Evolutionary conservation across 179 eudicot genomes (phyloP), one percentile per base, ranked within the genome.

Genomic region (Corrigiola litoralis): DNA sequence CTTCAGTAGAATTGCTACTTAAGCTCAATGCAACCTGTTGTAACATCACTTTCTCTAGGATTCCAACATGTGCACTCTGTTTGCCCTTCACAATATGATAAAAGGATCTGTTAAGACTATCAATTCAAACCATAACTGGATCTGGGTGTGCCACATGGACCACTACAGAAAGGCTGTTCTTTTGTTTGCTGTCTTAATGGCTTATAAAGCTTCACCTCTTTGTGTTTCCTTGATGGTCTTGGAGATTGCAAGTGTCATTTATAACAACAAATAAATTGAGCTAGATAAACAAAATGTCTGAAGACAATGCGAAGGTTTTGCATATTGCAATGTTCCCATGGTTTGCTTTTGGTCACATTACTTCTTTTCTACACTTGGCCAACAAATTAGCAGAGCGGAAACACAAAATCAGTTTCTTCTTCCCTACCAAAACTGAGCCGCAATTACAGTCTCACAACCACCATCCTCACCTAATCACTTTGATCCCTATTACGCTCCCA

Each of bases 301-400:
- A 45, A 13, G 37, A 55, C 50, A 52, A 45, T 66, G 53, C 6
- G 13, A 52, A 61, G 57, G 46, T 38, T 16, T 49, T 79, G 65
- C 75, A 79, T 33, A 65, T 79, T 69, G 80, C 73, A 17, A 79
- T 79, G 83, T 72, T 65, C 48, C 83, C 83, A 36, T 79, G 83
- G 78, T 79, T 72, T 63, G 83, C 80, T 21, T 51, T 76, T 3
- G 83, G 83, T 33, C 83, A 79, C 63, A 42, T 66, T 18, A 76
- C 70, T 20, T 58, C 80, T 50, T 72, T 41, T 25, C 72, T 79
- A 16, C 74, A 75, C 36, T 44, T 79, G 27, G 75, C 80, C 75
- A 79, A 79, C 75, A 75, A 63, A 65, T 72, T 79, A 32, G 80
- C 80, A 1, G 65, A 75, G 20, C 64, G 71, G 45, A 75, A 73